These are phyloP conservation scores for Rhytidiadelphus loreus DNA, from an alignment of 225 moss, liverwort and hornwort species.

Conservation along the genomic window DNA sequence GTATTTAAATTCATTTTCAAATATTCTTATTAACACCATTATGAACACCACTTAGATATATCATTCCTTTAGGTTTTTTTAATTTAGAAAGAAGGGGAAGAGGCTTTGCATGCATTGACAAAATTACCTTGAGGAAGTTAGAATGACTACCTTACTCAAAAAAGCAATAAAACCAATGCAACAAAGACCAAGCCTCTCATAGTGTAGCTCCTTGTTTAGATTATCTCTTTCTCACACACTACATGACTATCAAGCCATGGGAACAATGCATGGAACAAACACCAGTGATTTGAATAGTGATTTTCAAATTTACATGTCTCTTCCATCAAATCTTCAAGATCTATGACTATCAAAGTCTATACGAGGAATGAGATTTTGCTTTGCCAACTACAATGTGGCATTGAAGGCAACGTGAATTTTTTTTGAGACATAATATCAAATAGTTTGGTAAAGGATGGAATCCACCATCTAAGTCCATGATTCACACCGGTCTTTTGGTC, in stretches of 20 bases:
- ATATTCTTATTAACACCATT: neutral
- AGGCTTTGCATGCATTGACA: neutral
- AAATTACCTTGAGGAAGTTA: neutral
- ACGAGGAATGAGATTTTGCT: accelerated
- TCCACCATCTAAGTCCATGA: too few relatives aligned
- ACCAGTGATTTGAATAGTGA: neutral
- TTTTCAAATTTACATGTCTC: neutral
- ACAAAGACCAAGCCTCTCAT: neutral
- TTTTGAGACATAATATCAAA: neutral
- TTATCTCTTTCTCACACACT: neutral
- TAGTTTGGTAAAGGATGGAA: neutral
- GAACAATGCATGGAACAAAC: accelerated
- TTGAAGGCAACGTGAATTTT: neutral
- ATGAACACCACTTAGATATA: neutral
- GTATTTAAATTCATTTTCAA: neutral
- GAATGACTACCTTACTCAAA: accelerated
- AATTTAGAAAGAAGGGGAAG: neutral
- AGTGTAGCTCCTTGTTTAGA: neutral
- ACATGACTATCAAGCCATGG: neutral
- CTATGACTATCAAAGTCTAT: neutral
- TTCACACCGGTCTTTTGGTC: neutral
- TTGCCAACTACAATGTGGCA: neutral
- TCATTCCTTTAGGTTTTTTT: too few relatives aligned
- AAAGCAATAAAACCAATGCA: neutral
- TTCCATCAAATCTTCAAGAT: neutral